Percentiles rank a stretch among this genome's conserved stretches.
These are phyloP conservation scores for Lodderomyces elongisporus DNA, from an alignment of 1,139 yeast species.

Conservation along the genomic window DNA sequence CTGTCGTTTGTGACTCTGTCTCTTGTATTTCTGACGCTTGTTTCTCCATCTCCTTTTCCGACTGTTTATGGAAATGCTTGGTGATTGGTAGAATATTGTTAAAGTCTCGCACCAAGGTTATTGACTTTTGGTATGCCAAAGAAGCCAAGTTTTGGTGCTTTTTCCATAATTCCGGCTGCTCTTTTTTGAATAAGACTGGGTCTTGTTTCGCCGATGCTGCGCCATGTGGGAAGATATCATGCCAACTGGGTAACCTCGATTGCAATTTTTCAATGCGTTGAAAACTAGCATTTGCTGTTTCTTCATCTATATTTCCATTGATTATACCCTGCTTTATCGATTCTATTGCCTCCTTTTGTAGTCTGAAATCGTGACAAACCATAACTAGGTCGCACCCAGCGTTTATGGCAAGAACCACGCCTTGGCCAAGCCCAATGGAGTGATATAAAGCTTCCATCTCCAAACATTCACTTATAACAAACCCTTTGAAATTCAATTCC, in stretches of 20 bases:
- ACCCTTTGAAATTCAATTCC: slow-evolving; percentile 53
- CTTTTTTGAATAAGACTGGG: slow-evolving; percentile 23
- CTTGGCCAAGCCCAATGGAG: slow-evolving; percentile 63
- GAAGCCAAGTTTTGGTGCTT: slow-evolving; percentile 44
- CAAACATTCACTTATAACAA: slow-evolving; percentile 60
- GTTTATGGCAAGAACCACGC: slow-evolving; percentile 55
- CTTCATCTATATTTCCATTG: slow-evolving; percentile 49
- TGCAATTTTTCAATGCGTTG: slow-evolving; percentile 44
- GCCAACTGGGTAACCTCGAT: slow-evolving; percentile 43
- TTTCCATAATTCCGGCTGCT: slow-evolving; percentile 31
- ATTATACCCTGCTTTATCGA: slow-evolving; percentile 50
- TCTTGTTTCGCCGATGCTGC: slow-evolving; percentile 25
- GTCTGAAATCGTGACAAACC: slow-evolving; percentile 54
- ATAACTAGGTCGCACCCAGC: slow-evolving; percentile 66
- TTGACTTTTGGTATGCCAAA: slow-evolving; percentile 48
- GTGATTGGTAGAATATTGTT: slow-evolving; percentile 50
- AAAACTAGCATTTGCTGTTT: slow-evolving; percentile 38
- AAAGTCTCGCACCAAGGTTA: slow-evolving; percentile 55
- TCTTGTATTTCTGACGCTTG: no score
- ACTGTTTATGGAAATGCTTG: slow-evolving; percentile 33
- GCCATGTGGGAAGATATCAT: slow-evolving; percentile 39
- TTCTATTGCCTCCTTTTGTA: slow-evolving; percentile 57
- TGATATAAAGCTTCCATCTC: slow-evolving; percentile 64
- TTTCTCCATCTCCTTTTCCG: no score
- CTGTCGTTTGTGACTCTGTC: no score